Evolutionary conservation across 2,329 filamentous ascomycete genomes (phyloP).

Genomic region (Colletotrichum chlorophyti): DNA sequence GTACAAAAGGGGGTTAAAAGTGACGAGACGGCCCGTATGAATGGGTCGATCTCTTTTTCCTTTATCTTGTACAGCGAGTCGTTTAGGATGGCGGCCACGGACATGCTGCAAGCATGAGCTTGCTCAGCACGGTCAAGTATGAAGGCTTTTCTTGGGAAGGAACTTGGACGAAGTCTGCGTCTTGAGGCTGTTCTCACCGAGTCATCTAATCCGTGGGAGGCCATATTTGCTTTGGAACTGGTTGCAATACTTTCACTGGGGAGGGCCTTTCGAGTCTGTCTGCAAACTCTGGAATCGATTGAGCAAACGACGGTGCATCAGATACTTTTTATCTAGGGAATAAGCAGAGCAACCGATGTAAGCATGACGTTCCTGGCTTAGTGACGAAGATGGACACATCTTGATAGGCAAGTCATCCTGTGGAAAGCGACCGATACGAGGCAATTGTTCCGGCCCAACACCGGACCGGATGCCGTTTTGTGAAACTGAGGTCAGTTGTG

Average conservation of each 20-base stretch:
- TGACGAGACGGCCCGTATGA: neutral
- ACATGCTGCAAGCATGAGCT: neutral
- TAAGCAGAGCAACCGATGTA: no score
- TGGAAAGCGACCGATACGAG: no score
- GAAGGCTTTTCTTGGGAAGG: neutral
- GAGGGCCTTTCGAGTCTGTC: neutral
- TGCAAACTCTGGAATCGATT: neutral
- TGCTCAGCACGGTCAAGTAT: conserved; percentile 3
- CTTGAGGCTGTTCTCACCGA: neutral
- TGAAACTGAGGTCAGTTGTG: neutral
- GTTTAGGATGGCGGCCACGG: neutral
- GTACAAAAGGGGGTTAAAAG: conserved; percentile 12
- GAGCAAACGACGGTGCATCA: neutral
- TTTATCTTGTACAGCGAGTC: conserved; percentile 21
- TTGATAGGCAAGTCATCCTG: no score
- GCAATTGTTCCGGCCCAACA: no score
- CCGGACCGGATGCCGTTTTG: neutral
- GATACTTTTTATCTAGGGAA: no score
- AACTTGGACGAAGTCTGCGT: neutral
- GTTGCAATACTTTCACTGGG: neutral
- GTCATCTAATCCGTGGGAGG: neutral
- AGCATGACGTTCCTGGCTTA: no score
- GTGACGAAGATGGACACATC: neutral
- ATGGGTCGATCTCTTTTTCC: neutral
- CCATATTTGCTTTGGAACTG: neutral